Conservation (phyloP, 768 basidiomycete species). For the Podaxis sp. region DNA sequence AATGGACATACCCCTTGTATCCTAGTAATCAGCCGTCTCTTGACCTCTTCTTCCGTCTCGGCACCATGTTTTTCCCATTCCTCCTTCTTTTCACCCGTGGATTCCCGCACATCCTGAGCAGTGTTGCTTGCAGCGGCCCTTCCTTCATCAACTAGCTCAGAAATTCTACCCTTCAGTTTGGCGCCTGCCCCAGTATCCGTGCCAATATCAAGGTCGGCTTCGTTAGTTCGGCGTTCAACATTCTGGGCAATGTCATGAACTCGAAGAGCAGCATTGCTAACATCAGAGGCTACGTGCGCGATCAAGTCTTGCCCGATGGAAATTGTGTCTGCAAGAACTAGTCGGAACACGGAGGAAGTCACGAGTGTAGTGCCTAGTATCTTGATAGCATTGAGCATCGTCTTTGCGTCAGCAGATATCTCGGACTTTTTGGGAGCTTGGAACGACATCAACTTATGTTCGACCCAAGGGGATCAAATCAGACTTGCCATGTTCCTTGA, state of each 20-base stretch:
- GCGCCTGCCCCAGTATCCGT: constrained; percentile 12
- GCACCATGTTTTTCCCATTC: constrained; percentile 21
- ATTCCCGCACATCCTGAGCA: background rate
- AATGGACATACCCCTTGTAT: constrained; percentile 28
- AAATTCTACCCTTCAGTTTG: background rate
- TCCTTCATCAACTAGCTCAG: background rate
- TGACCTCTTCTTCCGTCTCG: constrained; percentile 21
- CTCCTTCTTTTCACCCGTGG: constrained; percentile 13
- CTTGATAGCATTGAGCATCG: constrained; percentile 26
- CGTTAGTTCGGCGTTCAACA: constrained; percentile 24
- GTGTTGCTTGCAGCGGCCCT: background rate
- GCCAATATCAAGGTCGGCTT: constrained; percentile 19
- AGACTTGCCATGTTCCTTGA: constrained; percentile 16
- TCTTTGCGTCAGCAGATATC: constrained; percentile 26
- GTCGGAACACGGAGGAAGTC: constrained; percentile 35
- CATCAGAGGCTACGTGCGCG: constrained; percentile 30
- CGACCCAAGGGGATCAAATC: background rate
- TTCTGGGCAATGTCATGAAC: constrained; percentile 31
- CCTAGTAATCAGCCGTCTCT: constrained; percentile 25
- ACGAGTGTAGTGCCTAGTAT: constrained; percentile 26
- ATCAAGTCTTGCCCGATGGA: constrained; percentile 29
- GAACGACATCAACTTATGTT: constrained; percentile 14
- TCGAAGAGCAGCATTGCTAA: constrained; percentile 26
- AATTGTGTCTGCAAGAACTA: constrained; percentile 31
- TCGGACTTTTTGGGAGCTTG: constrained; percentile 21